phyloP scores from a whole-genome alignment of 495 filamentous ascomycete genomes.

The Penicillium fimorum region DNA sequence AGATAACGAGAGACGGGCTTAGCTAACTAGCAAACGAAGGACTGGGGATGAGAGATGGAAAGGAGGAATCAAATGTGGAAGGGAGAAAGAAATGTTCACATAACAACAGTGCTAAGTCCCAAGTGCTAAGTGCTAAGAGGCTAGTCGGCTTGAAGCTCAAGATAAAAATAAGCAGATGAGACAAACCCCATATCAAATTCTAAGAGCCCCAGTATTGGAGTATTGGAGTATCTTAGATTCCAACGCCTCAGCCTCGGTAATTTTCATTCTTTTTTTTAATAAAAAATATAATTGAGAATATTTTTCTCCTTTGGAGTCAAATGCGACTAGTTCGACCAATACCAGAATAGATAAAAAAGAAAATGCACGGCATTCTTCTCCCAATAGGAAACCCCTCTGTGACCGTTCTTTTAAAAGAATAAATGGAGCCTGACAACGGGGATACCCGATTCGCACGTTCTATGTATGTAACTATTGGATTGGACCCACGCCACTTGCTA shows the following conservation, averaged over 20 bases:
- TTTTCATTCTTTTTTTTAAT: neutral
- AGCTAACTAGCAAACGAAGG: neutral
- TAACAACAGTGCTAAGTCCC: neutral
- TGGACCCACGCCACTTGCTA: slow-evolving; percentile 1
- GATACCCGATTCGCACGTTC: neutral
- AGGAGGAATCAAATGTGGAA: neutral
- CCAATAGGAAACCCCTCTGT: neutral
- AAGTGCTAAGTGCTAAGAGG: slow-evolving; percentile 1
- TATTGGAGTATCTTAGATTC: neutral
- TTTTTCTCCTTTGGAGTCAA: neutral
- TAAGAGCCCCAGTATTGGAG: slow-evolving; percentile 2
- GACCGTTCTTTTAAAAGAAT: neutral
- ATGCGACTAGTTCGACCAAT: slow-evolving; percentile 6
- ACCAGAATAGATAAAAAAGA: neutral
- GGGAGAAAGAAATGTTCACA: neutral
- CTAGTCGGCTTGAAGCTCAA: slow-evolving; percentile 10
- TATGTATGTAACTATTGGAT: neutral
- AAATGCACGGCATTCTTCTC: neutral
- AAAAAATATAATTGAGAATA: neutral
- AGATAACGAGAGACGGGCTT: neutral
- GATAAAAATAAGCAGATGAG: slow-evolving; percentile 14
- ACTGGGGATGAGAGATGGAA: neutral
- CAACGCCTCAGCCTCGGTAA: neutral
- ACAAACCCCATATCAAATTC: slow-evolving; percentile 6
- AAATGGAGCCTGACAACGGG: slow-evolving; percentile 2